Percentiles rank a stretch among this genome's conserved stretches.
Conservation (phyloP, 2,329 filamentous ascomycete species). For the Colletotrichum cuscutae region DNA sequence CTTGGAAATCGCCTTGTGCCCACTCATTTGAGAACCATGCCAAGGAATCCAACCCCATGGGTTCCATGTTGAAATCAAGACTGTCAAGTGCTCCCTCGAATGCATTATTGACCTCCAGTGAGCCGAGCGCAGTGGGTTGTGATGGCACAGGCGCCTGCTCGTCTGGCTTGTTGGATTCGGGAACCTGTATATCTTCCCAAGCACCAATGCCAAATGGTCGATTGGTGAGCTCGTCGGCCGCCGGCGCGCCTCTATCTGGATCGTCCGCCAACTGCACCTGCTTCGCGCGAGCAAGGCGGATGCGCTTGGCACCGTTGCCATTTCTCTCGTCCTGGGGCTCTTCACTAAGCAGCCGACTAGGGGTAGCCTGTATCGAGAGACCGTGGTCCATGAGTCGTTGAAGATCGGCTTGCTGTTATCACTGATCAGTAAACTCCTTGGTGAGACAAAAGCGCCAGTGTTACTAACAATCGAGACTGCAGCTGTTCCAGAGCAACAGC, state of each 20-base stretch:
- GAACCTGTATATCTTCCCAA: slow-evolving; percentile 32
- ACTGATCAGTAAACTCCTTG: not conserved
- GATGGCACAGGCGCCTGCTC: slow-evolving; percentile 9
- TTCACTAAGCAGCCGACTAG: slow-evolving; percentile 44
- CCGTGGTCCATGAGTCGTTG: slow-evolving; percentile 62
- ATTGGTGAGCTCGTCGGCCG: slow-evolving; percentile 32
- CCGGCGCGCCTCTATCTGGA: slow-evolving; percentile 19
- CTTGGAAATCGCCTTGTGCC: slow-evolving; percentile 28
- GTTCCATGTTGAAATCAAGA: slow-evolving; percentile 56
- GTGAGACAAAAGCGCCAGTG: slow-evolving; percentile 20
- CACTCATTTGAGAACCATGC: slow-evolving; percentile 33
- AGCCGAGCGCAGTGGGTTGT: slow-evolving; percentile 44
- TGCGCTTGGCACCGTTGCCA: slow-evolving; percentile 15
- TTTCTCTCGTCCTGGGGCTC: slow-evolving; percentile 33
- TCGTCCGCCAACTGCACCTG: slow-evolving; percentile 32
- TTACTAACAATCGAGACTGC: slow-evolving; percentile 51
- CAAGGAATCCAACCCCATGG: slow-evolving; percentile 51
- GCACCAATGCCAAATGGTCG: slow-evolving; percentile 31
- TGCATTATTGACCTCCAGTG: slow-evolving; percentile 59
- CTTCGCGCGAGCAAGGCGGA: slow-evolving; percentile 24
- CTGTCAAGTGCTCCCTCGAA: slow-evolving; percentile 61
- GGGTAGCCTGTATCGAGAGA: slow-evolving; percentile 45
- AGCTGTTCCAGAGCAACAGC: slow-evolving; percentile 62
- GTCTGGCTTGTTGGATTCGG: slow-evolving; percentile 25
- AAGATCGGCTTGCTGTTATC: slow-evolving; percentile 52